phyloP scores from a whole-genome alignment of 805 yeast species.

The Yamadazyma philogaea region DNA sequence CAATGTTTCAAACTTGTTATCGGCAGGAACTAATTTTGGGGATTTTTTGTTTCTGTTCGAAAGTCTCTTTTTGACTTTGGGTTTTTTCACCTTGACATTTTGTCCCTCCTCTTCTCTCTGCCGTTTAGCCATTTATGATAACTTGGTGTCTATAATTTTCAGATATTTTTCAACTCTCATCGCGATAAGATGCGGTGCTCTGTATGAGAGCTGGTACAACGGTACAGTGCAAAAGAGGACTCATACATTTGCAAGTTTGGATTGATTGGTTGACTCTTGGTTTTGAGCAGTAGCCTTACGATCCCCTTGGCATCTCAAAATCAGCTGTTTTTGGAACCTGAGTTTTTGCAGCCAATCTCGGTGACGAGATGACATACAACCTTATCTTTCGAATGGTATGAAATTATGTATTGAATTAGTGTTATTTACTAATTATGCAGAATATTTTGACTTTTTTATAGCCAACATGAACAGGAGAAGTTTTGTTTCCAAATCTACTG shows the following conservation, averaged over 20 bases:
- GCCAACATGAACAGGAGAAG: slow-evolving; percentile 32
- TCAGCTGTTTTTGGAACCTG: too few species aligned
- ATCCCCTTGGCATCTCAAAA: too few species aligned
- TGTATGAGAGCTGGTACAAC: background rate
- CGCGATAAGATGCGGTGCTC: slow-evolving; percentile 1
- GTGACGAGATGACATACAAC: too few species aligned
- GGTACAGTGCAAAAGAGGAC: background rate
- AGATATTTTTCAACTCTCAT: slow-evolving; percentile 1
- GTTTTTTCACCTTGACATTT: slow-evolving; percentile 19
- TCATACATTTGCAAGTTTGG: background rate
- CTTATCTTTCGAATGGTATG: too few species aligned
- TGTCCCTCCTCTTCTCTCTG: slow-evolving; percentile 22
- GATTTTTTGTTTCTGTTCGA: slow-evolving; percentile 9
- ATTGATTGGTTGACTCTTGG: background rate
- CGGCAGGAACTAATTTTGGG: slow-evolving; percentile 12
- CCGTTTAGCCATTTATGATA: slow-evolving; percentile 12
- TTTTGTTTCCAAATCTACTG: slow-evolving; percentile 28
- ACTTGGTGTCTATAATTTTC: background rate
- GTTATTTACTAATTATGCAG: slow-evolving; percentile 1
- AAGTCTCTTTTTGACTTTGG: slow-evolving; percentile 18
- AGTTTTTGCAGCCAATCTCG: too few species aligned
- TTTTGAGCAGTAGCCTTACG: too few species aligned
- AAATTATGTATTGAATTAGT: background rate
- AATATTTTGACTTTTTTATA: slow-evolving; percentile 2
- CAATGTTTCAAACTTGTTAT: slow-evolving; percentile 23